Base-by-base conservation (phyloP, 257 asterid species). In the Parsonsia alboflavescens region DNA sequence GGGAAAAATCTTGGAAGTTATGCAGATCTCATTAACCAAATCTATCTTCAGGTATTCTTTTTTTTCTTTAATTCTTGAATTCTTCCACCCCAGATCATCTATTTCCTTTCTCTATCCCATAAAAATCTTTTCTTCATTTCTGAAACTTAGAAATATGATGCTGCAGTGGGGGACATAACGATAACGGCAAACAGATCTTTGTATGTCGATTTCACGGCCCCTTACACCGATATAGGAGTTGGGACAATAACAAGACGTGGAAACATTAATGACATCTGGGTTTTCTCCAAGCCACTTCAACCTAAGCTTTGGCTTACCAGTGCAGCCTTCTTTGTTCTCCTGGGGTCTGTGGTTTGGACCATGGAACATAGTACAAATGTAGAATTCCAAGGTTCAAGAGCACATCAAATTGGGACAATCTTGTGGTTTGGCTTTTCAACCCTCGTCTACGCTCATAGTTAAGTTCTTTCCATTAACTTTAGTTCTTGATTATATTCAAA, bases 161-260 rank as follows among this genome's bases (percentile, higher is more conserved):
- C 78, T 48, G 88, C 81, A 0, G 81, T 84, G 50, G 88, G 88
- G 21, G 88, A 86, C 64, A 75, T 81, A 21, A 76, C 87, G 9
- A 77, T 82, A 58, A 80, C 78, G 62, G 15, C 78, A 49, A 73
- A 79, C 53, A 79, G 89, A 80, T 82, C 84, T 58, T 26, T 11
- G 71, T 81, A 77, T 72, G 87, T 73, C 16, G 88, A 86, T 76
- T 86, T 86, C 79, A 84, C 91, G 2, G n/a, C 64, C 71, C 84
- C 91, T 54, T 86, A 46, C 75, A 76, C 87, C 3, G 89, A 84
- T 42, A 44, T 79, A 5, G 89, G 85, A 4, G 64, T 71, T 30
- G 91, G 86, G 24, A 22, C 76, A 52, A 73, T 84, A 10, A 78
- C 80, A 57, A 78, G 69, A 63, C 48, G 79, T 54, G 82, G 44